These are phyloP conservation scores for Calonectria pseudoturangicola DNA, from an alignment of 2,329 filamentous ascomycete genomes.

Conservation along the genomic window DNA sequence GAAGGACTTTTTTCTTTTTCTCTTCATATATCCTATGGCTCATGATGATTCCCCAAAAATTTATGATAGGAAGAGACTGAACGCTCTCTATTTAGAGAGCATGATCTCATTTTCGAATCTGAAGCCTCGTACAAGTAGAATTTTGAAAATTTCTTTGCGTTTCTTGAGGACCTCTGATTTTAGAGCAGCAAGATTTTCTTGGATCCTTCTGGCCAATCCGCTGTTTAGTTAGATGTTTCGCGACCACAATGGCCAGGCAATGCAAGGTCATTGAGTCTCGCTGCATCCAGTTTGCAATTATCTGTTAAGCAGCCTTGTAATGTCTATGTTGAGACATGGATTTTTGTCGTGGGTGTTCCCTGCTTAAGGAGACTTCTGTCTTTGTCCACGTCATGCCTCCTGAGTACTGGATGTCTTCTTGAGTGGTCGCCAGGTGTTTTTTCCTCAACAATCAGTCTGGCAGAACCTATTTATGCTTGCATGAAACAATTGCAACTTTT, in stretches of 20 bases:
- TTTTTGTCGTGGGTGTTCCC: conserved; percentile 3
- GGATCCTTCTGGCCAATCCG: too few species aligned
- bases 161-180: background rate
- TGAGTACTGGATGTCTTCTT: background rate
- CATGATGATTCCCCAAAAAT: conserved; percentile 76
- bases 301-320: background rate
- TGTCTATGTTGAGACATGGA: background rate
- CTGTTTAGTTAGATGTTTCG: background rate
- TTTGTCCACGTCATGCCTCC: conserved; percentile 29
- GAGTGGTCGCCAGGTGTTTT: background rate
- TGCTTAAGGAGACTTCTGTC: conserved; percentile 7
- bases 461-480: background rate
- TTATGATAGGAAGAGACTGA: conserved; percentile 83
- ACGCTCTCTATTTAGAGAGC: conserved; percentile 70
- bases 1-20: conserved; percentile 52
- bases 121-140: conserved; percentile 66
- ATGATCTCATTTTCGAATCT: conserved; percentile 80
- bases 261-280: background rate
- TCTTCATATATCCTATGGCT: conserved; percentile 66
- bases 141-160: conserved; percentile 34
- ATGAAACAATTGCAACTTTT: conserved; percentile 11
- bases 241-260: too few species aligned
- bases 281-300: background rate
- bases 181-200: background rate
- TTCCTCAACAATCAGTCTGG: background rate